Evolutionary conservation across 805 yeast genomes (phyloP).

Genomic region (Ogataea naganishii): DNA sequence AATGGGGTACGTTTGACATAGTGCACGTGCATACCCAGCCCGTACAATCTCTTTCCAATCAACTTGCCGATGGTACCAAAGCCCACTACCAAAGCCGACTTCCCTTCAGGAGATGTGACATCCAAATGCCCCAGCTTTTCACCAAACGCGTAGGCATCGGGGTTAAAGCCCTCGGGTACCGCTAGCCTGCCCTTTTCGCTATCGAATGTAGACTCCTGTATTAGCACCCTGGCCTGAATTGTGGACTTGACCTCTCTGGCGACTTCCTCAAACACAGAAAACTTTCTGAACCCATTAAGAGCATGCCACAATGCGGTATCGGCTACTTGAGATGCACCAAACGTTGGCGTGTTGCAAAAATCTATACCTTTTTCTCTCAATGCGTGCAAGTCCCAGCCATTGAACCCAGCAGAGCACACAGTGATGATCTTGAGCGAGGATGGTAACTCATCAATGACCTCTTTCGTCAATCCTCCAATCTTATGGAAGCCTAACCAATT

Average conservation of each 20-base stretch:
- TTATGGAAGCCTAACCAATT: conserved; percentile 41
- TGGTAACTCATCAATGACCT: conserved; percentile 34
- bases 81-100: conserved; percentile 57
- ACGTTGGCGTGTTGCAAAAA: conserved; percentile 53
- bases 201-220: conserved; percentile 27
- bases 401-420: conserved; percentile 47
- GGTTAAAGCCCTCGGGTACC: conserved; percentile 8
- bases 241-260: conserved; percentile 35
- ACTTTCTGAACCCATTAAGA: conserved; percentile 51
- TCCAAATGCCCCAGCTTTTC: conserved; percentile 34
- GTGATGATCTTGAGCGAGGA: conserved; percentile 34
- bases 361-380: conserved; percentile 31
- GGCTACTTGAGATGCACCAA: conserved; percentile 62
- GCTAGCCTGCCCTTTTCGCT: conserved; percentile 20
- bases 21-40: conserved; percentile 57
- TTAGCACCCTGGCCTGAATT: conserved; percentile 31
- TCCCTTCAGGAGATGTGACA: conserved; percentile 46
- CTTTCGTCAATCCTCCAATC: conserved; percentile 35
- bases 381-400: conserved; percentile 30
- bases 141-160: conserved; percentile 26
- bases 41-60: conserved; percentile 46
- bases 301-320: conserved; percentile 58
- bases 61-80: conserved; percentile 69
- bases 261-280: conserved; percentile 34
- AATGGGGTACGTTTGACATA: conserved; percentile 50